A percentile compares a stretch with the other conserved stretches of the same genome.
Conservation (phyloP, 257 asterid genomes). For the Phtheirospermum japonicum region DNA sequence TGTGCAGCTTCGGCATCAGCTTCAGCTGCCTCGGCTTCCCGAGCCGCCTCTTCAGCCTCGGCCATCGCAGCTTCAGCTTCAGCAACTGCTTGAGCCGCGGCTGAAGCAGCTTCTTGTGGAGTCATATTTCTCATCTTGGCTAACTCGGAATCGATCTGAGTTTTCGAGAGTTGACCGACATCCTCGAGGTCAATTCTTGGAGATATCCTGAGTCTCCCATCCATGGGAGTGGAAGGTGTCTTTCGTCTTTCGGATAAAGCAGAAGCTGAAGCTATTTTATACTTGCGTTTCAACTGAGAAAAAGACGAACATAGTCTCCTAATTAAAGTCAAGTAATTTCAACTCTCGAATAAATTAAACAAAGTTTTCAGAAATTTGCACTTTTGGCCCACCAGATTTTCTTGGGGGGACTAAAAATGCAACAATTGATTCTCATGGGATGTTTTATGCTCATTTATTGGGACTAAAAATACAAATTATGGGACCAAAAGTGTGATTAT, state of each 20-base stretch:
- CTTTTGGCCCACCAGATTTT: too few species aligned
- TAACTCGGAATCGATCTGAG: conserved; percentile 68
- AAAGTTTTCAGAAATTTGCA: neutral
- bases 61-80: conserved; percentile 96
- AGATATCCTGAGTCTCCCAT: conserved; percentile 49
- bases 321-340: conserved; percentile 12
- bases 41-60: conserved; percentile 94
- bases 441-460: neutral
- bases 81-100: conserved; percentile 96
- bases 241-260: conserved; percentile 52
- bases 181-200: conserved; percentile 48
- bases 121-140: conserved; percentile 70
- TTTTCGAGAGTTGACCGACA: conserved; percentile 40
- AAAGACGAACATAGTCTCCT: conserved; percentile 18
- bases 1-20: conserved; percentile 95
- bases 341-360: neutral
- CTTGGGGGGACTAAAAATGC: neutral
- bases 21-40: conserved; percentile 90
- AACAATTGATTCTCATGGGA: neutral
- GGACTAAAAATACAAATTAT: neutral
- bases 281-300: conserved; percentile 69
- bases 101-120: conserved; percentile 82
- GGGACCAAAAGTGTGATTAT: neutral
- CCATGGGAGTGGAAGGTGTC: conserved; percentile 42
- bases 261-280: conserved; percentile 53